Base-by-base conservation (phyloP, 2,329 filamentous ascomycete genomes). In the Davidsoniella australis region DNA sequence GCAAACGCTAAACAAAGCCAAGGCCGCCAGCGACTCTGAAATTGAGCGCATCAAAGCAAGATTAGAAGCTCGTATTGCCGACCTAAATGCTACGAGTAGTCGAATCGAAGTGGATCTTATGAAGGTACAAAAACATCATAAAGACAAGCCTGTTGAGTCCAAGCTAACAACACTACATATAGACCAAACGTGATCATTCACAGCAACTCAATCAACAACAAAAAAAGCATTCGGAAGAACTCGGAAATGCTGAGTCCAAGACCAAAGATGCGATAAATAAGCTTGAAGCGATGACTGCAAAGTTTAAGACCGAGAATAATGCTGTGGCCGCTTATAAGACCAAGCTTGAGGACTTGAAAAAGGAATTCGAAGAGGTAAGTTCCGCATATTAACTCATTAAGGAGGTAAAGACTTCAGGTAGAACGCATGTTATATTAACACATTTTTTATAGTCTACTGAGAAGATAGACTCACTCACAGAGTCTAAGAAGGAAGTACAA, bases 401-500 rank as follows among this genome's bases (percentile, higher is more conserved):
- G 24, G 12, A 33, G 4, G 29, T 12, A 12, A 12, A 33, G 12
- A 12, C 12, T 33, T 9, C 7, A n/a, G 2, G 4, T 14, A 18
- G 33, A 18, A 24, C 37, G 10, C 33, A 23, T 18, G 39, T 16
- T 36, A 17, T 37, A 17, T 47, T 49, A 47, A 53, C 29, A 20
- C 12, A 37, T 24, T 6, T 10, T 42, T 3, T 14, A 43, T 49
- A 50, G 54, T 29, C 20, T 12, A 18, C 29, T 20, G 33, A 41
- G 6, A 46, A 68, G 64, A 54, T 58, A n/a, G 40, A 48, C n/a
- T 41, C 36, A n/a, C 40, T 41, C 60, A 59, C 63, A 42, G 65
- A 72, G 55, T 79, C 75, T 54, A 75, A 79, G 56, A 71, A 76
- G 53, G 77, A 81, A 51, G 77, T 74, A 49, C 84, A 89, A 60